Evolutionary conservation across 2,329 filamentous ascomycete genomes (phyloP), one percentile per base, ranked within the genome.

Genomic region (Fusarium mundagurra): DNA sequence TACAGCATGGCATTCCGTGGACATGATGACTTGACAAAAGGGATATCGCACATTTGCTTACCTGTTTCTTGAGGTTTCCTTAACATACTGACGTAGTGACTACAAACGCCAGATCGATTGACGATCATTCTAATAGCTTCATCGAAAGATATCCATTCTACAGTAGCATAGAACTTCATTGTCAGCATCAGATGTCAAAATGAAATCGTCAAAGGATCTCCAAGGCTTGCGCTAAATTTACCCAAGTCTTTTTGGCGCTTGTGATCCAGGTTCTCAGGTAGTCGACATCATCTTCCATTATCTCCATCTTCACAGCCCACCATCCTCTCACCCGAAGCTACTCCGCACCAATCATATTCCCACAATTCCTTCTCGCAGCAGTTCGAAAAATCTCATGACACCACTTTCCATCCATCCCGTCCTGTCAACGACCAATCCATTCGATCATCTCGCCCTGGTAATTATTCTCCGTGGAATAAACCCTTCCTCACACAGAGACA

Each of bases 381-480:
- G 59, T 58, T 70, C 67, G 71, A 82, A 83, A 83, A 83, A 83
- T 82, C 82, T 82, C 81, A 81, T 80, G 80, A 81, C 77, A 79
- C 77, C 77, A 79, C 77, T 78, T 78, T 74, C 64, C 71, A 69
- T 72, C 69, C 68, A 70, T 76, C 72, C 71, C 72, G 75, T 76
- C 72, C 70, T 70, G 75, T 76, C 63, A 53, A 66, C 69, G 66
- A 61, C 63, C 61, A 63, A 47, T 34, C 48, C 47, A 59, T 27
- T 45, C 33, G 31, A 34, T 17, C 41, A 18, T 14, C n/a, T 29
- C 24, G 55, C 31, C 33, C 31, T 27, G 33, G 41, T n/a, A 34
- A 53, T 36, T 27, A 58, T 39, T 50, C 29, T 57, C 60, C 47
- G 33, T 59, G 31, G 59, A 34, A 29, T 24, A 45, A n/a, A 36